Percentiles rank a stretch among this genome's conserved stretches.
Evolutionary conservation across 75 land plant species (phyloP).

Genomic region (Cupressus sempervirens): DNA sequence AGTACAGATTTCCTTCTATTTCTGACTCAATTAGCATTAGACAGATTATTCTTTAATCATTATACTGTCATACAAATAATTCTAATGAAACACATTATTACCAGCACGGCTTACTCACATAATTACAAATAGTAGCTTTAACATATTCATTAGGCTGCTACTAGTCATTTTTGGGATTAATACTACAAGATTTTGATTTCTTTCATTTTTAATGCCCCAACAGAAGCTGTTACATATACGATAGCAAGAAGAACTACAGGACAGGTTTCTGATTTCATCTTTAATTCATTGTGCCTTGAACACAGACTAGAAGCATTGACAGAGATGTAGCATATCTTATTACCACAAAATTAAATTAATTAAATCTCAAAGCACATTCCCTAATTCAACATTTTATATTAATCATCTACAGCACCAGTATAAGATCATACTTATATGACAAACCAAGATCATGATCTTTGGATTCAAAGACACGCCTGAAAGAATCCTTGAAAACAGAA

Average conservation of each 20-base stretch:
- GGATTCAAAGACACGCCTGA: conserved; percentile 74
- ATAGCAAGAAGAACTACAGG: background rate
- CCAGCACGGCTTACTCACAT: background rate
- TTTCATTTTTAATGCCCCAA: background rate
- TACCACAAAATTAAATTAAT: background rate
- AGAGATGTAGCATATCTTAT: background rate
- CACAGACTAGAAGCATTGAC: background rate
- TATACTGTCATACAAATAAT: background rate
- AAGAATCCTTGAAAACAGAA: conserved; percentile 92
- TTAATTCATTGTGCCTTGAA: background rate
- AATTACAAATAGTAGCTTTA: background rate
- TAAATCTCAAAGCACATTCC: background rate
- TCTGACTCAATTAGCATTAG: background rate
- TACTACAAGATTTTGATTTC: background rate
- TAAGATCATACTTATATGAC: conserved; percentile 75
- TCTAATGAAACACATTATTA: background rate
- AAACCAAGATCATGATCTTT: conserved; percentile 74
- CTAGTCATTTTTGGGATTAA: background rate
- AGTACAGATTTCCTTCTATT: background rate
- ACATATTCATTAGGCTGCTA: background rate
- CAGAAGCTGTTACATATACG: background rate
- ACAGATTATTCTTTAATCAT: background rate
- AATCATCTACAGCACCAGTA: background rate
- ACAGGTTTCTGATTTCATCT: background rate
- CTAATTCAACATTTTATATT: background rate